Evolutionary conservation across 176 grass and related monocot genomes (phyloP), one percentile per base, ranked within the genome.

Genomic region (Eleusine indica): DNA sequence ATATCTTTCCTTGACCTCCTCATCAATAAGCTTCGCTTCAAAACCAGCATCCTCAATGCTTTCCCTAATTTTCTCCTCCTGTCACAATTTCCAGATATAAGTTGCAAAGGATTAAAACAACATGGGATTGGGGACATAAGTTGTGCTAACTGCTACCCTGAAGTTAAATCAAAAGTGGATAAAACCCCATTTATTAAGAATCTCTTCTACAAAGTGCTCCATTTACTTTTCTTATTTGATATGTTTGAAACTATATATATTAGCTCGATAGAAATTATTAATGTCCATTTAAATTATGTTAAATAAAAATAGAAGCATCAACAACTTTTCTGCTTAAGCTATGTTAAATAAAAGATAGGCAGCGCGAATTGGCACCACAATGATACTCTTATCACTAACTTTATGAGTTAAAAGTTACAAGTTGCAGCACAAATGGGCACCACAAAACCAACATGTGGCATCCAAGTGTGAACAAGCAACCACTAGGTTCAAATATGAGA

Each of bases 401-500:
- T 63, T 63, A 63, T 28, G 9, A 22, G 60, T 61, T 61, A 22
- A 61, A 61, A 61, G n/a, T 61, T 22, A 56, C n/a, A 25, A 22
- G 57, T 22, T 61, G 7, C 21, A 61, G 57, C 7, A 61, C 22
- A 21, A 61, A 10, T 61, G 9, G 21, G 57, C 57, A 61, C 21
- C 21, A 7, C 1, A 3, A 58, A 61, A 25, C n/a, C 58, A 61
- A 61, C 21, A 25, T 44, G 9, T 61, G 58, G 21, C n/a, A 61
- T 25, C 25, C 25, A 22, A 28, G 9, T 60, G 17, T 62, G 60
- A 28, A 8, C 60, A 62, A 71, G 44, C 71, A 66, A 63, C 66
- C 54, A 86, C 67, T 58, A 77, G 17, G 66, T n/a, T 82, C 57
- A 85, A 82, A 85, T 76, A 53, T 42, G 4, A 44, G 35, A 76